Evolutionary conservation across 1,284 basidiomycete species (phyloP), one percentile per base, ranked within the genome.

Genomic region (Flammula alnicola): DNA sequence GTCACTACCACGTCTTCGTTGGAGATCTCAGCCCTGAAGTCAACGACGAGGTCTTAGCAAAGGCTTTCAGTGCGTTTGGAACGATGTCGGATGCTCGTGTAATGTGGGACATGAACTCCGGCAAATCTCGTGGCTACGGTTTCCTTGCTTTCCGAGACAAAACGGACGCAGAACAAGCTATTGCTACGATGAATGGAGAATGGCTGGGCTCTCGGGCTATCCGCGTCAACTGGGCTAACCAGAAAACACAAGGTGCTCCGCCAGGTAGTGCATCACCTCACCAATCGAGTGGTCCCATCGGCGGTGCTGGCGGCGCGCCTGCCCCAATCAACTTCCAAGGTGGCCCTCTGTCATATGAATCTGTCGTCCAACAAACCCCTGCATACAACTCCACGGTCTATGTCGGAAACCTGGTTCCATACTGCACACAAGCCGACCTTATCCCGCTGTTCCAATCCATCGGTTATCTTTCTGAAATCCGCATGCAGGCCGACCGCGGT

Each of bases 21-120:
- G 97, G 96, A 25, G 96, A 99, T 75, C 88, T 99, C 57, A 91
- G 91, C 59, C 95, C 96, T 9, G 96, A 99, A 68, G 95, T 99
- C 65, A 98, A 94, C 69, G 96, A 99, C 67, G 92, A 95, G n/a
- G 90, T 96, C 45, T 85, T 99, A 48, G 89, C 78, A 44, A 95
- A 98, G 73, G 95, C 96, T 12, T 99, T 99, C 76, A 86, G 84
- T 59, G 91, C 93, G 31, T 98, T 98, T 68, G 93, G 94, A 29
- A 92, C 89, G 49, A 80, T 99, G 70, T 95, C 91, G 51, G 96
- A 99, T 70, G 96, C 95, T 40, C 85, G 96, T 39, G 95, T 99
- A 60, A 99, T 99, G 95, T 98, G 96, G 94, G 96, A 99, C 70
- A 95, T 97, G 92, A 96, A 95, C 76, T 97, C 94, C 50, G 95